Base-by-base conservation (phyloP, 768 basidiomycete species). In the Tephrocybe rancida region DNA sequence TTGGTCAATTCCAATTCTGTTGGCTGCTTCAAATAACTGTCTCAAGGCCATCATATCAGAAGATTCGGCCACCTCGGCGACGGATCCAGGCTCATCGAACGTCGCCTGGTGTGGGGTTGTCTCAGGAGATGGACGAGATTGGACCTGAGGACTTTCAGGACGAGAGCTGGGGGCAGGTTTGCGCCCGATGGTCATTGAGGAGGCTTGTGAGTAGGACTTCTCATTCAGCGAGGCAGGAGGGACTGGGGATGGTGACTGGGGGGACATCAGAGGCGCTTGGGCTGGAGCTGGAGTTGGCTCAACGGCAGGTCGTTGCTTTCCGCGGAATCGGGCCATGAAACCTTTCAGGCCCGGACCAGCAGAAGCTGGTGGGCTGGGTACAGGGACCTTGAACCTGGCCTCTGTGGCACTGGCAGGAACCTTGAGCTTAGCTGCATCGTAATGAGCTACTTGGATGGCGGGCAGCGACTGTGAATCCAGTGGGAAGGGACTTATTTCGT, bases 251-350 rank as follows among this genome's bases (percentile, higher is more conserved):
- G 59, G 62, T 24, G 68, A 63, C n/a, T 71, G 69, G 5, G 74
- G 70, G 9, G 67, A 61, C 14, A 54, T 42, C 11, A 60, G 61
- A n/a, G 55, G 61, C 32, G 72, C 71, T 30, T 66, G 57, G 13
- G 68, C 61, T 32, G 64, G 51, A 14, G 68, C 61, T 32, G 64
- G 51, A 1, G 70, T 61, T 22, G 65, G 55, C 56, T 76, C 77
- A 10, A 65, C 63, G 42, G 70, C 61, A 21, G 75, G 65, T 49
- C 74, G 75, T 55, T 77, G 79, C 56, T 78, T 80, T 29, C 71
- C 69, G 32, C 88, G 80, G 66, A 92, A 89, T 26, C 88, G 83
- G 25, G 89, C 82, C 82, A 93, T 91, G 68, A 93, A 86, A 13
- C 90, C 86, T 67, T 84, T 89, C 22, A 92, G 63, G 19, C 89